Conservation (phyloP, 2,329 filamentous ascomycete species). For the Mycogone perniciosa region DNA sequence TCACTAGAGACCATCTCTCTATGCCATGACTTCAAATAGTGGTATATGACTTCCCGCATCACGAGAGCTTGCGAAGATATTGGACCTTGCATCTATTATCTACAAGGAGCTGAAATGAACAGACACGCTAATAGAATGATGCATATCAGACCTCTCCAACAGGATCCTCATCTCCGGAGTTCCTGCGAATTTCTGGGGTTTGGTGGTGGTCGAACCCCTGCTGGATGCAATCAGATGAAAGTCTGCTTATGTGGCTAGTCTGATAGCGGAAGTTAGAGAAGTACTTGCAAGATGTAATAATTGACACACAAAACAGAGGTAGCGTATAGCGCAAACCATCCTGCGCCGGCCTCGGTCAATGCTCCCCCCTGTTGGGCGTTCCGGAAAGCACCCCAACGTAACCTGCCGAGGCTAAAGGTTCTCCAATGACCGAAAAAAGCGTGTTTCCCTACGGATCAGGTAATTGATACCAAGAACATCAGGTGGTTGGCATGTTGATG, state of each 20-base stretch:
- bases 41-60: too few relatives aligned
- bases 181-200: background rate
- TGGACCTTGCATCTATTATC: background rate
- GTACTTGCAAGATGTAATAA: background rate
- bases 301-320: accelerated
- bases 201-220: slow-evolving; percentile 1
- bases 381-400: background rate
- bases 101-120: slow-evolving; percentile 2
- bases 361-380: slow-evolving; percentile 1
- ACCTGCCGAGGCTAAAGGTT: slow-evolving; percentile 18
- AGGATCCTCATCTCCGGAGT: slow-evolving; percentile 13
- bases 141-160: slow-evolving; percentile 9
- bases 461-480: slow-evolving; percentile 1
- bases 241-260: background rate
- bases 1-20: too few relatives aligned
- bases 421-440: slow-evolving; percentile 13
- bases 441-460: background rate
- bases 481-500: slow-evolving; percentile 9
- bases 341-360: slow-evolving; percentile 16
- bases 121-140: slow-evolving; percentile 1
- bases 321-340: slow-evolving; percentile 11
- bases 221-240: slow-evolving; percentile 10
- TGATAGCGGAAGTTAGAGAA: slow-evolving; percentile 12
- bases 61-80: too few relatives aligned
- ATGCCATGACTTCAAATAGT: too few relatives aligned